Evolutionary conservation across 768 basidiomycete genomes (phyloP), one percentile per base, ranked within the genome.

Genomic region (Termitomyces sp.): DNA sequence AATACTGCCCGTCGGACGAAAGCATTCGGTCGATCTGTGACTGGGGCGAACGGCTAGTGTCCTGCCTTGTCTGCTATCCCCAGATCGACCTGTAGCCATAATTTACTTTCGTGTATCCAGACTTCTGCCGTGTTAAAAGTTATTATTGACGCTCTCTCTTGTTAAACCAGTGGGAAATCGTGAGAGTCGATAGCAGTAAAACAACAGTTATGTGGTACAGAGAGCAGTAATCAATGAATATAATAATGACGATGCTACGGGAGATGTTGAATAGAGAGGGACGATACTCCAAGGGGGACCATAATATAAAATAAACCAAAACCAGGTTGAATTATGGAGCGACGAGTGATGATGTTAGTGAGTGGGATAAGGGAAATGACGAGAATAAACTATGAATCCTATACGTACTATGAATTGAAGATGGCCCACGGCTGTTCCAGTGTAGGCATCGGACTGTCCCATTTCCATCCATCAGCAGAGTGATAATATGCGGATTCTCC

Each of bases 371-470:
- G 52, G 61, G 64, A 45, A 57, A 63, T 57, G 65, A 63, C n/a
- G 71, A 68, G 65, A 68, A 70, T 60, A 66, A 73, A 70, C 75
- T 72, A 75, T 66, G 6, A 61, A 69, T 63, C 70, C 70, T 69
- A 63, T 63, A 59, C 61, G 69, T 62, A 66, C 72, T 76, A 82
- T 74, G 80, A 81, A 63, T 77, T 78, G 72, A 77, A 85, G 65
- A 90, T 84, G 33, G 86, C 86, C 90, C 90, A 92, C 24, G 87
- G 78, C 66, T 81, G 84, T 6, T 90, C 89, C 61, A 77, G 66
- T 44, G 80, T 72, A 59, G 78, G 72, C 87, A 91, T 89, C 36
- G 77, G 67, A 62, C 80, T 78, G 55, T 89, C 89, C 82, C 83
- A 92, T 72, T 87, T 90, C 85, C 85, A 92, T 58, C 58, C 58